Evolutionary conservation across 2,329 filamentous ascomycete species (phyloP).

Genomic region (Fusarium sarcochroum): DNA sequence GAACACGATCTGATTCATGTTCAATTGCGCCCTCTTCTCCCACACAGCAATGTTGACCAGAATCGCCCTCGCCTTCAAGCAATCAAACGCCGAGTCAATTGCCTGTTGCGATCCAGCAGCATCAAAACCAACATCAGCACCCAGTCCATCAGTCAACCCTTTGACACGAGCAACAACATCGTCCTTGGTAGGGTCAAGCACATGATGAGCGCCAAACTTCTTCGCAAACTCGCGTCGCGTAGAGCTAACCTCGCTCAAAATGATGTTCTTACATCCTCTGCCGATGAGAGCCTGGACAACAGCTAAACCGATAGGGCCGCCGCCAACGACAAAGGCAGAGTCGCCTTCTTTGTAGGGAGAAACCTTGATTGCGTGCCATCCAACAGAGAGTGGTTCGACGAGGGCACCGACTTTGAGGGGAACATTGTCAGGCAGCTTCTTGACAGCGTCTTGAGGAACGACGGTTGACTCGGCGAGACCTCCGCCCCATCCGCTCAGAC

Average conservation of each 20-base stretch:
- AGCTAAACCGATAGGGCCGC: conserved; percentile 20
- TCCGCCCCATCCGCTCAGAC: conserved; percentile 25
- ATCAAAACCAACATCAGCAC: conserved; percentile 23
- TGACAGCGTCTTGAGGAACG: conserved; percentile 15
- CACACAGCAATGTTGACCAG: conserved; percentile 26
- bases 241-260: conserved; percentile 18
- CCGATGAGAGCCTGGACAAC: conserved; percentile 13
- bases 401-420: conserved; percentile 14
- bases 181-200: conserved; percentile 22
- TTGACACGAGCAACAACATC: conserved; percentile 26
- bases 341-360: conserved; percentile 17
- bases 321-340: conserved; percentile 14
- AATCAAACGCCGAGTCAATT: conserved; percentile 17
- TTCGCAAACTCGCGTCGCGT: conserved; percentile 24
- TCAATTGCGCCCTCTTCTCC: conserved; percentile 25
- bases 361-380: conserved; percentile 26
- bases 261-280: conserved; percentile 27
- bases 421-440: conserved; percentile 23
- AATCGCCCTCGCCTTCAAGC: conserved; percentile 12
- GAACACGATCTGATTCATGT: conserved; percentile 33
- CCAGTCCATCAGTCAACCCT: background rate
- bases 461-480: conserved; percentile 10
- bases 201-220: conserved; percentile 26
- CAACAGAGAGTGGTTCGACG: conserved; percentile 14
- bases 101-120: conserved; percentile 22